Evolutionary conservation across 176 grass and related monocot species (phyloP).

Genomic region (Rhipidocladum racemiflorum): DNA sequence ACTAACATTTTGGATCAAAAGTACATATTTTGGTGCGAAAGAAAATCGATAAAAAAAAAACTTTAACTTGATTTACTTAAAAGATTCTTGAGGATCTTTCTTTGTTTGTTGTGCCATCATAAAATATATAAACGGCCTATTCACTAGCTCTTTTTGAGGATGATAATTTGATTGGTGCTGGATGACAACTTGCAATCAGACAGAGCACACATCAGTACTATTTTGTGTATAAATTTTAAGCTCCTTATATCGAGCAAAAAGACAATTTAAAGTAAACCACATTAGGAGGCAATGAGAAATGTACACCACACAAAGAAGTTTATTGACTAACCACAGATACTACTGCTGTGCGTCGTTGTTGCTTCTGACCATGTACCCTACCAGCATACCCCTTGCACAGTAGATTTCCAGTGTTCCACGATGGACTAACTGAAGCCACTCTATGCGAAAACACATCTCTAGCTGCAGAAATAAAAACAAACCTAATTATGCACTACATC

Average conservation of each 20-base stretch:
- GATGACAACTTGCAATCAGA: neutral
- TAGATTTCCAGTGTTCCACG: neutral
- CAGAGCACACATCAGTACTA: neutral
- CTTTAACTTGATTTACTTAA: neutral
- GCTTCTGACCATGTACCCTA: neutral
- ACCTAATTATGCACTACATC: constrained; percentile 5
- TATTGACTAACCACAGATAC: constrained; percentile 53
- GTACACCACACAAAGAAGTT: neutral
- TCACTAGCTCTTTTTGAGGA: neutral
- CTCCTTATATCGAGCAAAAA: neutral
- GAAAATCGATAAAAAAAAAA: neutral
- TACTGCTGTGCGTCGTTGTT: constrained; percentile 17
- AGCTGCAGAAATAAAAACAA: constrained; percentile 33
- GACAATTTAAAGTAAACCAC: neutral
- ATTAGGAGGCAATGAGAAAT: neutral
- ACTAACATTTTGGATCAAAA: neutral
- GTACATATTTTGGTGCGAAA: neutral
- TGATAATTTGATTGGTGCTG: neutral
- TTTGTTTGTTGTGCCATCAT: neutral
- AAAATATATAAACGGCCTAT: neutral
- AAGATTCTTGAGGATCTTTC: neutral
- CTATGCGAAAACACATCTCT: neutral
- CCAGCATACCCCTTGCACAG: constrained; percentile 19
- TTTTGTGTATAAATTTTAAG: neutral
- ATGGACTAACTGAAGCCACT: constrained; percentile 14